Percentiles rank a stretch among this genome's conserved stretches.
phyloP scores from a whole-genome alignment of 192 early-diverging fungal species.

The Gigaspora rosea region DNA sequence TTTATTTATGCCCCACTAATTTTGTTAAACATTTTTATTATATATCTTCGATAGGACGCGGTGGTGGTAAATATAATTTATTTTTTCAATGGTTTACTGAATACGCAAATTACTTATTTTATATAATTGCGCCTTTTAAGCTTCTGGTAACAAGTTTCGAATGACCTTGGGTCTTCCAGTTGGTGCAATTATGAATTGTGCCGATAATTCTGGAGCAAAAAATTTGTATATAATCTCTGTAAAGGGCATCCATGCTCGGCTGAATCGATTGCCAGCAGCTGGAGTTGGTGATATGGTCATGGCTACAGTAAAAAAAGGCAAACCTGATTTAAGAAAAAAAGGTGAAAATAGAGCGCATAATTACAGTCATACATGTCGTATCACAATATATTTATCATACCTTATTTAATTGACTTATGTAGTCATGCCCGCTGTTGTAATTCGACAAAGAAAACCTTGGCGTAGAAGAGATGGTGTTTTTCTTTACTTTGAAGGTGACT shows the following conservation, averaged over 20 bases:
- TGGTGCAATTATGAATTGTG: conserved; percentile 99
- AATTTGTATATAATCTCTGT: conserved; percentile 99
- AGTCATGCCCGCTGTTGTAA: conserved; percentile 98
- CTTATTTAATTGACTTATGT: conserved; percentile 19
- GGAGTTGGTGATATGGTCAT: conserved; percentile 99
- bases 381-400: too few relatives aligned
- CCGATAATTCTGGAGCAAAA: conserved; percentile 99
- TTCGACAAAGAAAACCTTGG: conserved; percentile 99
- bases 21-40: neutral
- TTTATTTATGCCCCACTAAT: neutral
- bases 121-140: conserved; percentile 22
- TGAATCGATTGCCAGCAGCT: conserved; percentile 97
- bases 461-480: conserved; percentile 98
- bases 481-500: conserved; percentile 90
- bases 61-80: conserved; percentile 17
- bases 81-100: neutral
- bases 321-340: conserved; percentile 99
- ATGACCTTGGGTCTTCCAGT: conserved; percentile 97
- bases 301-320: conserved; percentile 99
- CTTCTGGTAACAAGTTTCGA: conserved; percentile 95
- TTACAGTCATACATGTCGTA: neutral
- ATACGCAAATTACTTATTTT: neutral
- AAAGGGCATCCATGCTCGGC: conserved; percentile 90
- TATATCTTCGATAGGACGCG: conserved; percentile 5
- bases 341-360: conserved; percentile 48